Evolutionary conservation across 495 filamentous ascomycete species (phyloP).

Genomic region (Daldinia decipiens): DNA sequence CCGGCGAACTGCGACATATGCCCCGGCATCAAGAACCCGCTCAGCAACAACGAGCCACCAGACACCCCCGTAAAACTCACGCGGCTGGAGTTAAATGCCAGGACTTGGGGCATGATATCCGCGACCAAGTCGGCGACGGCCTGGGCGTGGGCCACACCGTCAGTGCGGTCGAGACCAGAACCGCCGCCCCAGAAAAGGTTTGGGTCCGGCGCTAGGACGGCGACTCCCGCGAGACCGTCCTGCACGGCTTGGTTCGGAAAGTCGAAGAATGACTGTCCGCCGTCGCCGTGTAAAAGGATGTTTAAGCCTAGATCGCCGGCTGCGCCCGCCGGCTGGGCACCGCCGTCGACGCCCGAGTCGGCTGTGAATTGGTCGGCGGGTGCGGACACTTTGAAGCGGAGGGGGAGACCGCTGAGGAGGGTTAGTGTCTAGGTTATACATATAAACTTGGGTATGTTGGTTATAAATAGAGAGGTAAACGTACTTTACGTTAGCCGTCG

Average conservation of each 20-base stretch:
- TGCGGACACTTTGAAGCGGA: constrained; percentile 60
- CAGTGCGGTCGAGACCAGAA: constrained; percentile 56
- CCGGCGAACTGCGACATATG: constrained; percentile 55
- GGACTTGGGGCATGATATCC: constrained; percentile 53
- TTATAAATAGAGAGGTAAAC: constrained; percentile 13
- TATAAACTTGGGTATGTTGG: neutral
- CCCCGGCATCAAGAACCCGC: constrained; percentile 61
- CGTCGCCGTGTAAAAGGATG: constrained; percentile 63
- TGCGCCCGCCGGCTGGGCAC: constrained; percentile 39
- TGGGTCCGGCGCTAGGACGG: constrained; percentile 58
- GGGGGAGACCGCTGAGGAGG: constrained; percentile 50
- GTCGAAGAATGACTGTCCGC: constrained; percentile 67
- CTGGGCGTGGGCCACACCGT: constrained; percentile 61
- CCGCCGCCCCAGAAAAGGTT: constrained; percentile 64
- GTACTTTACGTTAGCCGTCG: constrained; percentile 59
- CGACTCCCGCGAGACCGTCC: constrained; percentile 58
- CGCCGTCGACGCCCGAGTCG: constrained; percentile 53
- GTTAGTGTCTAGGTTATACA: neutral
- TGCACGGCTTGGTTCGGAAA: constrained; percentile 64
- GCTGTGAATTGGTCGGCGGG: constrained; percentile 58
- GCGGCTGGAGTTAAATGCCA: constrained; percentile 55
- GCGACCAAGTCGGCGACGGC: constrained; percentile 57
- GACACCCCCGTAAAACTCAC: constrained; percentile 62
- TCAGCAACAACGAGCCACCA: constrained; percentile 57
- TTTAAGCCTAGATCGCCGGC: constrained; percentile 55